Evolutionary conservation across 1,284 basidiomycete species (phyloP), one percentile per base, ranked within the genome.

Genomic region (Tilletia horrida): DNA sequence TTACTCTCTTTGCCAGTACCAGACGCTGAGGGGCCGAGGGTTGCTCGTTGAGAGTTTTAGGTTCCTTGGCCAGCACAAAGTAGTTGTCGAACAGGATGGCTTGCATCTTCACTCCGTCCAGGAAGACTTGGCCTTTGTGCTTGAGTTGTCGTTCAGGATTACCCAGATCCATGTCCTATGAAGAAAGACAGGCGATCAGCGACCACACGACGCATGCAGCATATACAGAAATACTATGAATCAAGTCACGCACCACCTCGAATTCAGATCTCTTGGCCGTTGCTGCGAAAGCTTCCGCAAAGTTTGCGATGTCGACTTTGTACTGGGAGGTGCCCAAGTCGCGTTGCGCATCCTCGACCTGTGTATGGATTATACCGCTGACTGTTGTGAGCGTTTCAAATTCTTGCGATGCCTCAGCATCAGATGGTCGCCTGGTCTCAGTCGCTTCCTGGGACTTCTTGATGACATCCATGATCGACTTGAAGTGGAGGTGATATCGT

Each of bases 401-500:
- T 62, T 81, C 79, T 18, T 71, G 64, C 45, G 73, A 75, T 35
- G 67, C 69, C 18, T 73, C 69, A 31, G 76, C 76, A 18, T 40
- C 29, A 29, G 31, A 18, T n/a, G 27, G 29, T 18, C 55, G 16
- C 6, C 16, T 59, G 25, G 9, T 31, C 27, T 35, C 29, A 25
- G 55, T 18, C 3, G 55, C 55, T 18, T 59, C 55, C 27, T 29
- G 27, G 2, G 79, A 79, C 65, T 80, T 66, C 40, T 66, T 95
- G 31, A 59, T 59, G 27, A 29, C 72, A 42, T 76, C 74, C 73
- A 90, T 87, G 65, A 97, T 91, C 1, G 91, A 91, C 74, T 93
- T 90, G 1, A 97, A 85, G 11, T 93, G 85, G 0, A 92, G 87
- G 8, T 92, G 91, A 79, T 97, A 97, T 71, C 91, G 90, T 80